Base-by-base conservation (phyloP, 2,329 filamentous ascomycete genomes). In the Epichloe scottii region DNA sequence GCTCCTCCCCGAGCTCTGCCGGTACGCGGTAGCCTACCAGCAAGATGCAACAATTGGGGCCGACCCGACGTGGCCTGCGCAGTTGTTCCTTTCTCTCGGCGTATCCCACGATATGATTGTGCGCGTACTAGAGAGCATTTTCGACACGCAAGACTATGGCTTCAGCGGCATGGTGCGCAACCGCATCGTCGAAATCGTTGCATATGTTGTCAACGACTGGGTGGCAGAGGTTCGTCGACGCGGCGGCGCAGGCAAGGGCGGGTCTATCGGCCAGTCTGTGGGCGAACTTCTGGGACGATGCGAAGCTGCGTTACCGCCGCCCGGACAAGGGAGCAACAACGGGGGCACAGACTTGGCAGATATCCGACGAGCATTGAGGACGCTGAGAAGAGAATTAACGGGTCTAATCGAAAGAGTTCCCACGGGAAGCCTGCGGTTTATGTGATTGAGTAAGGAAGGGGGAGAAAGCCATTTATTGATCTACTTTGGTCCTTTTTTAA, bases 1-100 rank as follows among this genome's bases (percentile, higher is more conserved):
- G 2, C 70, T 86, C 1, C 71, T 86, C 11, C 78, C 79, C 0
- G 73, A 82, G 54, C 66, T 86, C 7, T 84, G 82, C 64, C 72
- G 72, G 21, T 86, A 85, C 58, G 75, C 80, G 1, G 65, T 80
- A 37, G 75, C 78, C 52, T 70, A 78, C 53, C 72, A 76, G 49
- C 78, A 81, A 58, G 79, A 83, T 56, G 71, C 71, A 2, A 75
- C 75, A 7, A 77, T 79, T 44, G 74, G 74, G 0, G 78, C 78
- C 3, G 72, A 81, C 55, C 69, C 77, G 5, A 69, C 70, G 48
- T 82, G 78, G 78, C 78, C 78, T 0, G 70, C 78, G 2, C 68
- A 76, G 54, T 65, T 81, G 14, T 81, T 82, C 61, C 62, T 80
- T 10, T 69, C 71, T 33, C 69, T 82, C 17, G 75, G 74, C 19